Conservation (phyloP, 768 basidiomycete genomes). For the Naganishia antarctica region DNA sequence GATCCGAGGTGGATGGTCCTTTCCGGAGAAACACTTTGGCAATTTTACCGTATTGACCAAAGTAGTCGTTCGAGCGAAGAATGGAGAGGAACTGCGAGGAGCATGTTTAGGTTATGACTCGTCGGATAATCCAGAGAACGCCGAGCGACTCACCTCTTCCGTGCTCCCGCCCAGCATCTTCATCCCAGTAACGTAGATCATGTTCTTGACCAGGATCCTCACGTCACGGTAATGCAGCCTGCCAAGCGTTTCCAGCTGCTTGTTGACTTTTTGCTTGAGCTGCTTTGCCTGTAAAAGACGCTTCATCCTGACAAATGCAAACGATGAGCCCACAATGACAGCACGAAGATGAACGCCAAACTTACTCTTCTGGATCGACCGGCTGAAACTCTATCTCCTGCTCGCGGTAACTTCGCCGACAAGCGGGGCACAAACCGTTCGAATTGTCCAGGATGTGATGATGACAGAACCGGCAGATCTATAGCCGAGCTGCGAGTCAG, state of each 20-base stretch:
- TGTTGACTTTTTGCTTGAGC: conserved; percentile 86
- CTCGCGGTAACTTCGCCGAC: conserved; percentile 85
- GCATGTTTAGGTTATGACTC: no score
- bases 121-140: no score
- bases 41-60: conserved; percentile 98
- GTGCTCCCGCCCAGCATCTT: conserved; percentile 64
- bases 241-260: conserved; percentile 81
- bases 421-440: conserved; percentile 94
- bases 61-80: conserved; percentile 89
- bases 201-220: conserved; percentile 91
- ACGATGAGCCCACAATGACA: background rate
- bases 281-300: conserved; percentile 92
- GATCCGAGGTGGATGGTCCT: conserved; percentile 49
- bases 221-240: conserved; percentile 85
- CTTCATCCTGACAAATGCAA: conserved; percentile 67
- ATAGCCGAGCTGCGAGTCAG: background rate
- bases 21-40: conserved; percentile 90
- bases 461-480: conserved; percentile 99
- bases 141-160: conserved; percentile 81
- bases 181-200: conserved; percentile 93
- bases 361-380: conserved; percentile 90
- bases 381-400: conserved; percentile 92
- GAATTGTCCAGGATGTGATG: conserved; percentile 95
- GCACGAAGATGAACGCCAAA: conserved; percentile 29
- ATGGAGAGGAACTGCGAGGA: conserved; percentile 64